Evolutionary conservation across 768 basidiomycete genomes (phyloP).

Genomic region (Boletus fagicola): DNA sequence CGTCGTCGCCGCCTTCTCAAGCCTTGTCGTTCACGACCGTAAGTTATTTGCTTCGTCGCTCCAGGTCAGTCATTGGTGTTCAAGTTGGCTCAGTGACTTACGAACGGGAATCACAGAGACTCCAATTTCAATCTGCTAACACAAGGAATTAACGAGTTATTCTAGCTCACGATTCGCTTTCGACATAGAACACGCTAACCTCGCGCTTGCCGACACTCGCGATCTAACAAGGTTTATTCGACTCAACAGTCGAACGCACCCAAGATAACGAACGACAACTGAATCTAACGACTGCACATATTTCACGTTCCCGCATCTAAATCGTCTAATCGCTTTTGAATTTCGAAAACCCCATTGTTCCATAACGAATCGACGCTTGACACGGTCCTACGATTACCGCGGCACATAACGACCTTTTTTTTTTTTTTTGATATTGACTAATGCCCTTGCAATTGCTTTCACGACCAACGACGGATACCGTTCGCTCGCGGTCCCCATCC

Average conservation of each 20-base stretch:
- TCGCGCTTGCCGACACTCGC: constrained; percentile 13
- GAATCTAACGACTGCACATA: constrained; percentile 26
- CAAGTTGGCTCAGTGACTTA: not conserved
- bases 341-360: constrained; percentile 15
- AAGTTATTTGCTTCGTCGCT: constrained; percentile 25
- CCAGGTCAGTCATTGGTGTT: constrained; percentile 21
- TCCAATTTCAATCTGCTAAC: constrained; percentile 19
- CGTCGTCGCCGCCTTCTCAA: constrained; percentile 16
- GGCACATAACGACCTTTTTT: constrained; percentile 27
- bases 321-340: constrained; percentile 16
- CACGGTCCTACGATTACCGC: constrained; percentile 13
- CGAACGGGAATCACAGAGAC: constrained; percentile 5
- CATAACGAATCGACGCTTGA: constrained; percentile 28
- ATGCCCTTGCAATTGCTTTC: constrained; percentile 34
- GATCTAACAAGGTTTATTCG: constrained; percentile 18
- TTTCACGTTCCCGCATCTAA: not conserved
- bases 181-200: constrained; percentile 16
- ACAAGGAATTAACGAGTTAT: constrained; percentile 23
- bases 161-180: constrained; percentile 24
- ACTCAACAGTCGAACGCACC: constrained; percentile 14
- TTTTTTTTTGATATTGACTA: constrained; percentile 20
- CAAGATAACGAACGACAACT: constrained; percentile 22
- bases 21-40: constrained; percentile 23
- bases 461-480: constrained; percentile 28
- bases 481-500: constrained; percentile 29